Base-by-base conservation (phyloP, 2,329 filamentous ascomycete species). In the Fusarium sp. region DNA sequence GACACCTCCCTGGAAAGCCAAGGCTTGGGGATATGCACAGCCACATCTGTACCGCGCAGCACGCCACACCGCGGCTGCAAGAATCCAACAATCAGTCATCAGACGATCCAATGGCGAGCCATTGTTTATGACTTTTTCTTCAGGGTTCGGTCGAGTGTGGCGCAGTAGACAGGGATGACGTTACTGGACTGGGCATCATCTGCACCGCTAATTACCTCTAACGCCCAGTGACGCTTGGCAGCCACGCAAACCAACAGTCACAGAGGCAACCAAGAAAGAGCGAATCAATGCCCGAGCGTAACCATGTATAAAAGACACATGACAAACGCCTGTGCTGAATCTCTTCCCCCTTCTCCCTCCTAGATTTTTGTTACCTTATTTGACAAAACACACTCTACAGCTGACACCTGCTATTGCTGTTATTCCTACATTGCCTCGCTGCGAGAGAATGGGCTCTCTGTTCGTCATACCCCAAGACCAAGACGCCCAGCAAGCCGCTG, bases 401-500 rank as follows among this genome's bases (percentile, higher is more conserved):
- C 55, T 37, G 32, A 33, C 23, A 33, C 21, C 21, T 45, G 47
- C 35, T 49, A 29, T 38, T 29, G 21, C 33, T 50, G 38, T 29
- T 27, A n/a, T 14, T 19, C 15, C 42, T 27, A 41, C 31, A 37
- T 49, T 44, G 43, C 33, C 54, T 50, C 48, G 27, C n/a, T 48
- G 49, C 53, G 48, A 65, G 61, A 69, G 66, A 58, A 69, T 69
- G 66, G 66, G 66, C 64, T 69, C 66, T 52, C 64, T 69, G 66
- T 69, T 69, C 54, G 66, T 69, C 57, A 55, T 59, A 33, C 58
- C 61, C 35, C 53, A 64, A 45, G 53, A 69, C n/a, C 36, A 67
- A 52, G 42, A 59, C 41, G 38, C 54, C 48, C 53, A 53, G 39
- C 57, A 47, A 62, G 39, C n/a, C 48, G 54, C 57, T 65, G 65